phyloP scores from a whole-genome alignment of 176 grass and related monocot species.

The Oryza officinalis region DNA sequence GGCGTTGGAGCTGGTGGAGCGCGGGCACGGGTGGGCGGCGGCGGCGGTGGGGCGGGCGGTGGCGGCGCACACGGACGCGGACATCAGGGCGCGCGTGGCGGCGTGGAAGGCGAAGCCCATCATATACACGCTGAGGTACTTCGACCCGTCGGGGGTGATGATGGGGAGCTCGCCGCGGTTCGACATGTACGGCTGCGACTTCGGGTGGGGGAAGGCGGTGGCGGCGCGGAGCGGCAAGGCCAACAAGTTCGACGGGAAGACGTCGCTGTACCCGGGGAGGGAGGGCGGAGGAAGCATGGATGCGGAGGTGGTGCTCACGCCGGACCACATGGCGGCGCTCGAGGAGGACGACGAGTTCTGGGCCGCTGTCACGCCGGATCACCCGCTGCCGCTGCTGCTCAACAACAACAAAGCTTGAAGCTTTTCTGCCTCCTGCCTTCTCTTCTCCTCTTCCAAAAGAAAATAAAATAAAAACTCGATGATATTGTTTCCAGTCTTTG shows the following conservation, averaged over 20 bases:
- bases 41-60: slow-evolving; percentile 38
- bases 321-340: slow-evolving; percentile 47
- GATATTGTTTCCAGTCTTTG: not conserved
- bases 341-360: slow-evolving; percentile 50
- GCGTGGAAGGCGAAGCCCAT: not conserved
- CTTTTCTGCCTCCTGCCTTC: no score
- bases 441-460: no score
- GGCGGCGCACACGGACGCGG: slow-evolving; percentile 53
- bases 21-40: slow-evolving; percentile 65
- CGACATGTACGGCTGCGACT: slow-evolving; percentile 63
- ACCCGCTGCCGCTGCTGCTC: no score
- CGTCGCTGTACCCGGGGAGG: slow-evolving; percentile 41
- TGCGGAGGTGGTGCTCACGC: slow-evolving; percentile 39
- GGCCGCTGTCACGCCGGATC: slow-evolving; percentile 18
- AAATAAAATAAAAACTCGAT: no score
- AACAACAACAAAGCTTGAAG: no score
- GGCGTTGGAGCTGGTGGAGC: slow-evolving; percentile 39
- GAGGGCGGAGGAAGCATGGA: slow-evolving; percentile 46
- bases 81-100: slow-evolving; percentile 23
- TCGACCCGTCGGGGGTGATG: not conserved
- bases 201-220: slow-evolving; percentile 58
- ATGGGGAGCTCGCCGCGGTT: slow-evolving; percentile 56
- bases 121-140: not conserved
- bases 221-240: slow-evolving; percentile 50
- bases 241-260: slow-evolving; percentile 56